Base-by-base conservation (phyloP, 768 basidiomycete species). In the Collybia sordida region DNA sequence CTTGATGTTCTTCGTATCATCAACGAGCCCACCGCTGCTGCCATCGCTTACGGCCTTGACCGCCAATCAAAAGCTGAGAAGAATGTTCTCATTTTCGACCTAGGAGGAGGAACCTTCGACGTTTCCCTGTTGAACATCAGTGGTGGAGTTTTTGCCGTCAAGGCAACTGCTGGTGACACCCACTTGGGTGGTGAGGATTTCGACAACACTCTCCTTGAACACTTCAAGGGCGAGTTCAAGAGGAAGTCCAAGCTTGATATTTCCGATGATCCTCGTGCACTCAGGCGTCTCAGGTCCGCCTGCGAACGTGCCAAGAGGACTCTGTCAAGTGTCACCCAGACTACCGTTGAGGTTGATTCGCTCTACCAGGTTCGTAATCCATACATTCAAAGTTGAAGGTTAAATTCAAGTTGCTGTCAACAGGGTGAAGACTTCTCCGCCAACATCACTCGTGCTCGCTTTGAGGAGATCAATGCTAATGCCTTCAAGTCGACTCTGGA, bases 211-310 rank as follows among this genome's bases (percentile, higher is more conserved):
- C 86, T 99, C 58, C 75, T 98, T 55, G 93, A 99, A 46, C 91
- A 95, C 82, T 98, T 99, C 90, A 96, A 96, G 84, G 90, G 88
- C 70, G 97, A 99, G 78, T 99, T 99, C 86, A 92, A 96, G 83
- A 81, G 82, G 63, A 98, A 98, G 82, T 85, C 88, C 64, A 96
- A 98, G 78, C 85, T 86, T 66, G 97, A 99, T 70, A 94, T 99
- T 71, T 93, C 93, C 35, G 92, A 91, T 42, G 96, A 99, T 75
- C 80, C 97, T 54, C 93, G 97, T 78, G 97, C 97, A 55, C 84
- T 98, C 60, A 84, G 97, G 58, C 93, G 97, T 70, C 81, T 99
- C 64, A 83, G 94, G 59, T 93, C 90, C 63, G 97, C 97, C 58
- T 99, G 97, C 75, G 97, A 99, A 74, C 94, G 97, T 79, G 97